phyloP scores from a whole-genome alignment of 257 asterid species.

The Dorcoceras hygrometricum region DNA sequence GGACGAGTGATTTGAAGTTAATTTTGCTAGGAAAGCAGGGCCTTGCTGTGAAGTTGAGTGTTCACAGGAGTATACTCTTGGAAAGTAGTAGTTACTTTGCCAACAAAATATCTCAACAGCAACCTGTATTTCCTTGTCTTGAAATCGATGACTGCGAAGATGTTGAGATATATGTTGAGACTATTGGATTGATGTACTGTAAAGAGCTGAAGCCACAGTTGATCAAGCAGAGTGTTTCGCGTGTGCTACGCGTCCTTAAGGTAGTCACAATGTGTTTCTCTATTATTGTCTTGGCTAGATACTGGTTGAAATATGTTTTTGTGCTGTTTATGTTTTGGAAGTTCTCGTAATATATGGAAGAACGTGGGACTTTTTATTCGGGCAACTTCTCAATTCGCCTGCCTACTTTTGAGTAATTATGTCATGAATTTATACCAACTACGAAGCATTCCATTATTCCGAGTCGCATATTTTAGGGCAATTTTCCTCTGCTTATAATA shows the following conservation, averaged over 20 bases:
- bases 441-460: not conserved
- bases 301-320: not conserved
- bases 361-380: not conserved
- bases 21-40: constrained; percentile 80
- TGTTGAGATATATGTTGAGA: constrained; percentile 87
- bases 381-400: constrained; percentile 2
- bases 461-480: not conserved
- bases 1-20: constrained; percentile 79
- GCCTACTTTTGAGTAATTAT: not conserved
- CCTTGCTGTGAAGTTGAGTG: constrained; percentile 77
- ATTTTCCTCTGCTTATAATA: not conserved
- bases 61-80: constrained; percentile 58
- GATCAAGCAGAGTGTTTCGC: constrained; percentile 81
- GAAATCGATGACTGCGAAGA: constrained; percentile 90
- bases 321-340: constrained; percentile 12
- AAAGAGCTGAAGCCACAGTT: constrained; percentile 78
- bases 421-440: not conserved
- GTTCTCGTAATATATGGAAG: not conserved
- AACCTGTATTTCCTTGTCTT: constrained; percentile 67
- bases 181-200: constrained; percentile 93
- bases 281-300: not conserved
- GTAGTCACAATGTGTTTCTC: constrained; percentile 33
- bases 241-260: constrained; percentile 83
- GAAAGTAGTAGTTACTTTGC: constrained; percentile 70
- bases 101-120: constrained; percentile 44